Evolutionary conservation across 176 grass and related monocot genomes (phyloP).

Genomic region (Triticum monococcum): DNA sequence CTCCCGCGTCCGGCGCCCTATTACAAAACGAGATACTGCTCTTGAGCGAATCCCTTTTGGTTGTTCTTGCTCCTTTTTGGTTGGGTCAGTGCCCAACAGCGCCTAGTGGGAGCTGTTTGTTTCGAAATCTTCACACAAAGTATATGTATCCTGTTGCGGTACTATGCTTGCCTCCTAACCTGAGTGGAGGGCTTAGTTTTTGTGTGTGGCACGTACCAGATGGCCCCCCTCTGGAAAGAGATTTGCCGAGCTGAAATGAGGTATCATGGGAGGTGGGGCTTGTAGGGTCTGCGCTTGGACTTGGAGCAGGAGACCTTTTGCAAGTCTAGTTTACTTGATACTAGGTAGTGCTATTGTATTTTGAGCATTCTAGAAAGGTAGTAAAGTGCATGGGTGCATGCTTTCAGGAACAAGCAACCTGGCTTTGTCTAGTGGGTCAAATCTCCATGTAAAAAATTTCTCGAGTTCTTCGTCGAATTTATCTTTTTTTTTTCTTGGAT

Average conservation of each 20-base stretch:
- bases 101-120: conserved; percentile 50
- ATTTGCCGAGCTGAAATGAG: conserved; percentile 6
- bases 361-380: conserved; percentile 23
- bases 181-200: conserved; percentile 10
- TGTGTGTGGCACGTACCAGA: not conserved
- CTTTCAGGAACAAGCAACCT: conserved; percentile 18
- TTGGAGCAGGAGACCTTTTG: conserved; percentile 23
- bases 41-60: conserved; percentile 23
- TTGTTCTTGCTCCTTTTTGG: conserved; percentile 36
- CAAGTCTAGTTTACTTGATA: conserved; percentile 1
- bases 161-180: conserved; percentile 10
- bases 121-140: conserved; percentile 30
- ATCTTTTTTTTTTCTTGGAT: not conserved
- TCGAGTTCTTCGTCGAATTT: not conserved
- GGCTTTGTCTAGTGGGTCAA: not conserved
- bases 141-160: not conserved
- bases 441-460: not conserved
- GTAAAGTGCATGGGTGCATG: not conserved
- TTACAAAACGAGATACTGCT: conserved; percentile 18
- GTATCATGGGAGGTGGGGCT: conserved; percentile 25
- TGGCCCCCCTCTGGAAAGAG: not conserved
- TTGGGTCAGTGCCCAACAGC: conserved; percentile 48
- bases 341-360: not conserved
- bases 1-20: not conserved
- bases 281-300: not conserved